Evolutionary conservation across 2,329 filamentous ascomycete species (phyloP).

Genomic region (Aspergillus cejpii): DNA sequence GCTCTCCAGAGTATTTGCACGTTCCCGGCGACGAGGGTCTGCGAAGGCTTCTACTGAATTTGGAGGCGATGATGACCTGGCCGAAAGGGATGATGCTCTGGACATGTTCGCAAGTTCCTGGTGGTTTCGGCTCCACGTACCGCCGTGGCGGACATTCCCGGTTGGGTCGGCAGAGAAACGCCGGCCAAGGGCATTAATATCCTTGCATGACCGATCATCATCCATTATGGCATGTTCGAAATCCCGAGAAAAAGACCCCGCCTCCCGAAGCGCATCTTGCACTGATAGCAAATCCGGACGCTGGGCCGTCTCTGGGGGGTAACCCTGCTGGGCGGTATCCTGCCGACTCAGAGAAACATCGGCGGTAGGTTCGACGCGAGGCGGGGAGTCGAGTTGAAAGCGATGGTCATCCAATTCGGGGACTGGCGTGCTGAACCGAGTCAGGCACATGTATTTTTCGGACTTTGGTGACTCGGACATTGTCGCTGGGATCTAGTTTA

Average conservation of each 20-base stretch:
- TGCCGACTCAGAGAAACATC: constrained; percentile 30
- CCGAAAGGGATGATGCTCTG: constrained; percentile 47
- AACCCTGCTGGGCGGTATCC: constrained; percentile 43
- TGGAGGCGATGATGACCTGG: constrained; percentile 73
- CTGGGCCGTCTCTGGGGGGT: constrained; percentile 45
- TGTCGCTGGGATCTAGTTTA: constrained; percentile 12
- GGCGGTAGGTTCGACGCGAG: constrained; percentile 31
- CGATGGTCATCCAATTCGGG: constrained; percentile 80
- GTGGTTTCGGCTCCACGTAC: constrained; percentile 31
- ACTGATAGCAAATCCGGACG: constrained; percentile 43
- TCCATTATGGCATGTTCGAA: constrained; percentile 82
- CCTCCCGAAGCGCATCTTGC: constrained; percentile 41
- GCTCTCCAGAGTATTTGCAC: constrained; percentile 61
- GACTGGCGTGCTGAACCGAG: constrained; percentile 57
- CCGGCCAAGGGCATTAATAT: constrained; percentile 31
- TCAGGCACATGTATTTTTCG: constrained; percentile 52
- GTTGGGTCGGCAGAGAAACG: constrained; percentile 41
- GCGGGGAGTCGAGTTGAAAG: constrained; percentile 39
- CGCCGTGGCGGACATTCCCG: constrained; percentile 30
- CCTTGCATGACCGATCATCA: constrained; percentile 51
- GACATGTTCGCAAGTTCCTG: constrained; percentile 40
- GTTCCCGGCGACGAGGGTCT: constrained; percentile 76
- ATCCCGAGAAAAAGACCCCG: constrained; percentile 59
- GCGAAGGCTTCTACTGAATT: constrained; percentile 98
- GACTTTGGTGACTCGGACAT: constrained; percentile 57